phyloP scores from a whole-genome alignment of 2,329 filamentous ascomycete genomes.

The Fusarium oxysporum region DNA sequence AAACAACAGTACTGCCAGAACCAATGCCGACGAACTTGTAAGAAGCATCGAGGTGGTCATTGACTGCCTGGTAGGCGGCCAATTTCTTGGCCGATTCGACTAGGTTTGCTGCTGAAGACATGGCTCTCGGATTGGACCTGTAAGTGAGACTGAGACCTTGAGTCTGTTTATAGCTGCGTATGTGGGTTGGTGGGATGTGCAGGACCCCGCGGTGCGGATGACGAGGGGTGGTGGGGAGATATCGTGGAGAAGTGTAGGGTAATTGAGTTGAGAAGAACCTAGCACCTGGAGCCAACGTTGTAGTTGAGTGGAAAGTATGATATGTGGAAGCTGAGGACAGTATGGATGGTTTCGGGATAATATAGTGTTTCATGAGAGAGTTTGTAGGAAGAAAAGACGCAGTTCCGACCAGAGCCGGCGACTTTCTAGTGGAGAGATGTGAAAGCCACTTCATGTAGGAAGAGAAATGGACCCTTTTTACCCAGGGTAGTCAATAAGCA shows the following conservation, averaged over 20 bases:
- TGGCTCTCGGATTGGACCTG: slow-evolving; percentile 39
- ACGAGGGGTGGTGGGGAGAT: slow-evolving; percentile 32
- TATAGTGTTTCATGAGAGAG: not conserved
- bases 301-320: not conserved
- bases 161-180: slow-evolving; percentile 24
- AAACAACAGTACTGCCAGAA: slow-evolving; percentile 83
- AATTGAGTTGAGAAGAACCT: slow-evolving; percentile 9
- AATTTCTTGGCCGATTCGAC: slow-evolving; percentile 80
- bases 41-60: slow-evolving; percentile 73
- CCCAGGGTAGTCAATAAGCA: not conserved
- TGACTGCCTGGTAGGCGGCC: slow-evolving; percentile 79
- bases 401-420: slow-evolving; percentile 3
- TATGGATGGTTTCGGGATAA: not conserved
- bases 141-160: slow-evolving; percentile 28
- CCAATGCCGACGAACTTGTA: slow-evolving; percentile 81
- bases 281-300: not conserved
- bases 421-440: slow-evolving; percentile 23
- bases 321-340: not conserved
- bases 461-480: not conserved
- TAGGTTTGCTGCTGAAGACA: slow-evolving; percentile 55
- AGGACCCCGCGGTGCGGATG: slow-evolving; percentile 33
- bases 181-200: slow-evolving; percentile 23
- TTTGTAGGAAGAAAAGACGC: slow-evolving; percentile 8
- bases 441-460: slow-evolving; percentile 31
- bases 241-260: slow-evolving; percentile 31